Evolutionary conservation across 163 green algal species (phyloP).

Genomic region (Prototheca wickerhamii): DNA sequence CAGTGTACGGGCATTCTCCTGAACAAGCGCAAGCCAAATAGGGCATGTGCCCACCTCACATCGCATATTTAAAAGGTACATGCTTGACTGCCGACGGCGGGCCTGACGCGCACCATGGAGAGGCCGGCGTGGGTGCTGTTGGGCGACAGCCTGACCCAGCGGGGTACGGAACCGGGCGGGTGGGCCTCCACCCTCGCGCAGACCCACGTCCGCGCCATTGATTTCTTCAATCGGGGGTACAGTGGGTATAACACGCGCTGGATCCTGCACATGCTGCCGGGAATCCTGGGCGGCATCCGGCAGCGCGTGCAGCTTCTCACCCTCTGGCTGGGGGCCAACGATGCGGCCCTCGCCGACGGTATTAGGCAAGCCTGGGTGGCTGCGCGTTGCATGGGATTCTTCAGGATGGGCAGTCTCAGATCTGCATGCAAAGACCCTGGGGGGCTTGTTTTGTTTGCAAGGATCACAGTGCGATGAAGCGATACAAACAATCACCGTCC

Average conservation of each 20-base stretch:
- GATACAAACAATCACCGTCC: not conserved
- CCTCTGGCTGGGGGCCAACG: conserved; percentile 85
- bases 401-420: not conserved
- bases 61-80: too few relatives aligned
- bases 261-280: conserved; percentile 39
- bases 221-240: conserved; percentile 31
- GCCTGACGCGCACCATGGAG: not conserved
- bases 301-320: conserved; percentile 35
- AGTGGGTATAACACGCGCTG: conserved; percentile 76
- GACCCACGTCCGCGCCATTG: conserved; percentile 28
- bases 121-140: conserved; percentile 38
- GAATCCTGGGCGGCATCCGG: conserved; percentile 26
- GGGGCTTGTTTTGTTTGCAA: not conserved
- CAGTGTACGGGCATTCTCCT: too few relatives aligned
- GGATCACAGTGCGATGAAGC: not conserved
- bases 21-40: too few relatives aligned
- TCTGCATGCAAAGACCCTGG: not conserved
- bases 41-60: not conserved
- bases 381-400: not conserved
- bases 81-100: too few relatives aligned
- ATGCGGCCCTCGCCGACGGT: conserved; percentile 58
- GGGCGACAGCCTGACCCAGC: conserved; percentile 50
- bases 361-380: not conserved
- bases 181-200: conserved; percentile 30
- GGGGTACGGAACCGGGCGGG: conserved; percentile 21